Percentiles rank a stretch among this genome's conserved stretches.
phyloP scores from a whole-genome alignment of 805 yeast genomes.

The Candida methanosorbosa region DNA sequence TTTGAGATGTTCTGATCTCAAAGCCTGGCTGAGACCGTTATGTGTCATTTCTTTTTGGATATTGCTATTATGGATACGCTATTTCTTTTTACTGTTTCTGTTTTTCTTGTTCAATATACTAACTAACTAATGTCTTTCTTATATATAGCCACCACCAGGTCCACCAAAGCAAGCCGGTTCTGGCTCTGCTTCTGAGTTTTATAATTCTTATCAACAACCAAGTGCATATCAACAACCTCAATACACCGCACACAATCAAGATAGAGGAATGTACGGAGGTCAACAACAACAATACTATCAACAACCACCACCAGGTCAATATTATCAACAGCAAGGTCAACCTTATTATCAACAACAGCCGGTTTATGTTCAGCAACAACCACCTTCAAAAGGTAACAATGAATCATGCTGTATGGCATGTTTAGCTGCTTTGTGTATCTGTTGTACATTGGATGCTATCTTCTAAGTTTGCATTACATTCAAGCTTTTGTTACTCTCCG shows the following conservation, averaged over 20 bases:
- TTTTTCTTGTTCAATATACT: too few relatives aligned
- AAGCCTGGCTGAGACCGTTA: too few relatives aligned
- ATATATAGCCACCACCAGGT: slow-evolving; percentile 4
- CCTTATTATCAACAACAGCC: slow-evolving; percentile 42
- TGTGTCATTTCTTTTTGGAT: too few relatives aligned
- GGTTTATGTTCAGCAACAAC: slow-evolving; percentile 46
- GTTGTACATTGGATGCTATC: slow-evolving; percentile 45
- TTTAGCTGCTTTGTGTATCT: slow-evolving; percentile 45
- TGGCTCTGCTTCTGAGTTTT: slow-evolving; percentile 6
- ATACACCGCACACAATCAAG: too few relatives aligned
- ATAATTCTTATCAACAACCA: slow-evolving; percentile 5
- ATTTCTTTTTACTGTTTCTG: too few relatives aligned
- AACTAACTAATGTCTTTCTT: not conserved
- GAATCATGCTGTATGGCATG: slow-evolving; percentile 43
- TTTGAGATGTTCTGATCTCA: too few relatives aligned
- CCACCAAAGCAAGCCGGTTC: slow-evolving; percentile 5
- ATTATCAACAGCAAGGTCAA: slow-evolving; percentile 20
- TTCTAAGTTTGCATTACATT: slow-evolving; percentile 22
- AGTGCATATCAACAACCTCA: not conserved
- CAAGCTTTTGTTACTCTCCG: not conserved
- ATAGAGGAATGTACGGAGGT: slow-evolving; percentile 13
- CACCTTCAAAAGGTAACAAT: slow-evolving; percentile 26
- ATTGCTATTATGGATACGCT: too few relatives aligned
- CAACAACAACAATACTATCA: slow-evolving; percentile 16
- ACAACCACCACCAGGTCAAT: slow-evolving; percentile 8